Percentiles rank a stretch among this genome's conserved stretches.
These are phyloP conservation scores for Corchorus olitorius DNA, from an alignment of 345 rosid genomes.

Conservation along the genomic window DNA sequence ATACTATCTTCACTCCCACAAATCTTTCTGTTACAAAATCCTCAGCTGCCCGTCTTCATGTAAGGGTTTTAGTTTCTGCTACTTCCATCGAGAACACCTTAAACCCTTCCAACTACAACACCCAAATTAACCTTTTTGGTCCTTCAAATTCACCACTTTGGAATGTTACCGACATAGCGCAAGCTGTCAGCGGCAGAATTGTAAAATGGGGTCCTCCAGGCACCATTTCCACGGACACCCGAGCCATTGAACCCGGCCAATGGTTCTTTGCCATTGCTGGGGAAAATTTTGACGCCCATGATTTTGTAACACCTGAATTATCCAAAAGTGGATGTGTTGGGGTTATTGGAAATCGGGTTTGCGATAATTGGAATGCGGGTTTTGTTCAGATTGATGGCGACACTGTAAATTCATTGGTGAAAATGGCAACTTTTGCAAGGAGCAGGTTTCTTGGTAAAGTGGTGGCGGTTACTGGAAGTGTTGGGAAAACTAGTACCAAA, in stretches of 20 bases:
- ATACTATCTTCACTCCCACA: background rate
- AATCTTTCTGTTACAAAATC: slow-evolving; percentile 2
- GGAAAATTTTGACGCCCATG: slow-evolving; percentile 32
- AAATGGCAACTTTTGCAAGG: slow-evolving; percentile 30
- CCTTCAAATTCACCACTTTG: slow-evolving; percentile 21
- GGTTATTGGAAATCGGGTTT: slow-evolving; percentile 34
- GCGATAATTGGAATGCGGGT: slow-evolving; percentile 32
- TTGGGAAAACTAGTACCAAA: slow-evolving; percentile 37
- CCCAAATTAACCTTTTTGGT: background rate
- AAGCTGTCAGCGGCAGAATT: slow-evolving; percentile 33
- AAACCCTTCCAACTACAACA: background rate
- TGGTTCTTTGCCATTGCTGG: slow-evolving; percentile 40
- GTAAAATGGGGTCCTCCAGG: slow-evolving; percentile 38
- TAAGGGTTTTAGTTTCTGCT: slow-evolving; percentile 1
- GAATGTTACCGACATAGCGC: slow-evolving; percentile 26
- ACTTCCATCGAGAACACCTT: slow-evolving; percentile 7
- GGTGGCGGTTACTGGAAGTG: slow-evolving; percentile 32
- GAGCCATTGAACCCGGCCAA: slow-evolving; percentile 31
- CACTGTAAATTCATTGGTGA: slow-evolving; percentile 19
- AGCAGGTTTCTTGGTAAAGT: slow-evolving; percentile 21
- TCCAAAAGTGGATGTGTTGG: slow-evolving; percentile 31
- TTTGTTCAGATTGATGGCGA: slow-evolving; percentile 33
- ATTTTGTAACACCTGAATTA: slow-evolving; percentile 32
- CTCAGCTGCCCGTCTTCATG: background rate
- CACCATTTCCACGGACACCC: slow-evolving; percentile 33